These are phyloP conservation scores for Juncus effusus DNA, from an alignment of 176 grass and related monocot species.

Conservation along the genomic window DNA sequence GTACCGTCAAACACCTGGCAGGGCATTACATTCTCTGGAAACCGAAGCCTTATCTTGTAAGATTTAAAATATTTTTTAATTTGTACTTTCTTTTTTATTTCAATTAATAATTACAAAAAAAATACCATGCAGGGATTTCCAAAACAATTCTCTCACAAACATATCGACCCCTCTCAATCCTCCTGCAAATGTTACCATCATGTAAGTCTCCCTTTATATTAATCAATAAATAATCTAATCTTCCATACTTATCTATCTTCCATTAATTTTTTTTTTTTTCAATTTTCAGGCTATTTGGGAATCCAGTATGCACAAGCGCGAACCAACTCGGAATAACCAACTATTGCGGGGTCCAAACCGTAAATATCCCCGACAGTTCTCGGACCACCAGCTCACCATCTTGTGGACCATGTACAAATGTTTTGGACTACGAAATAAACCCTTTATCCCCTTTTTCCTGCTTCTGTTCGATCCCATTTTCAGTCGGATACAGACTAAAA, in stretches of 20 bases:
- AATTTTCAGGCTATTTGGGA: slow-evolving; percentile 73
- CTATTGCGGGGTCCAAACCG: slow-evolving; percentile 39
- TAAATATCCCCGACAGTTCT: slow-evolving; percentile 4
- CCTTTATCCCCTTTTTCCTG: slow-evolving; percentile 49
- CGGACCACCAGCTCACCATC: slow-evolving; percentile 3
- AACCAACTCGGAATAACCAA: slow-evolving; percentile 21
- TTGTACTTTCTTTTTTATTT: slow-evolving; percentile 5
- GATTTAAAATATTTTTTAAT: slow-evolving; percentile 19
- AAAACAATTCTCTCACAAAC: slow-evolving; percentile 68
- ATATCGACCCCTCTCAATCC: slow-evolving; percentile 43
- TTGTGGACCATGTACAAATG: slow-evolving; percentile 42
- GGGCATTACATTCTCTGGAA: slow-evolving; percentile 32
- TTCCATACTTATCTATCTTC: slow-evolving; percentile 7
- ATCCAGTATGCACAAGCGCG: slow-evolving; percentile 56
- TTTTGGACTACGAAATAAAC: slow-evolving; percentile 55
- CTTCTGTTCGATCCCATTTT: slow-evolving; percentile 62
- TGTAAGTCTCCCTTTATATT: slow-evolving; percentile 48
- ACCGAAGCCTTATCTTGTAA: slow-evolving; percentile 72
- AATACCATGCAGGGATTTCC: slow-evolving; percentile 63
- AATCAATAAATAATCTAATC: neutral
- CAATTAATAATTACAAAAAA: neutral
- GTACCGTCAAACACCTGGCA: slow-evolving; percentile 74
- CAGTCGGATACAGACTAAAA: slow-evolving; percentile 76
- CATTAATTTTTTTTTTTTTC: slow-evolving; percentile 12
- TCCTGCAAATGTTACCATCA: slow-evolving; percentile 74